A percentile compares a stretch with the other conserved stretches of the same genome.
phyloP scores from a whole-genome alignment of 768 basidiomycete species.

The Suillus subalutaceus region DNA sequence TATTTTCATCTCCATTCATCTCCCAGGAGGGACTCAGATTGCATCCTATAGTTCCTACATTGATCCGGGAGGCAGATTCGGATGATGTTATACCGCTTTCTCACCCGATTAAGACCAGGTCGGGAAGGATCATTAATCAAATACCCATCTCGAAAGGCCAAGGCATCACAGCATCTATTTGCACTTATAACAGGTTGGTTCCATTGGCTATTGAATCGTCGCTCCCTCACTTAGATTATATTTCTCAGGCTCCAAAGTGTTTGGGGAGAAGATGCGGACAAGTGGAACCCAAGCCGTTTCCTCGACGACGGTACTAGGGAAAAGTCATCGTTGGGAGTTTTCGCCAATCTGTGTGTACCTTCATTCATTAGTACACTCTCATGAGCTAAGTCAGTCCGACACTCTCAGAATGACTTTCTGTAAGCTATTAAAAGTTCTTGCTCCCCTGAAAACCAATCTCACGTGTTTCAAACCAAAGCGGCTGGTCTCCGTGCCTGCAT shows the following conservation, averaged over 20 bases:
- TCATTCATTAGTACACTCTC: neutral
- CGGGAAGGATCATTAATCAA: conserved; percentile 22
- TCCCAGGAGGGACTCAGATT: conserved; percentile 32
- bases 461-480: conserved; percentile 4
- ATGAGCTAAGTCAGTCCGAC: neutral
- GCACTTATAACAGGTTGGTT: conserved; percentile 35
- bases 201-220: neutral
- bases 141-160: conserved; percentile 25
- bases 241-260: conserved; percentile 12
- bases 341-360: conserved; percentile 16
- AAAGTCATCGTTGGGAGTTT: conserved; percentile 10
- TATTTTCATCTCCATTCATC: neutral
- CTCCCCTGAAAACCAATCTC: too few relatives aligned
- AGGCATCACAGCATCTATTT: conserved; percentile 17
- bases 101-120: conserved; percentile 28
- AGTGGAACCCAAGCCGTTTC: conserved; percentile 25
- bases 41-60: conserved; percentile 33
- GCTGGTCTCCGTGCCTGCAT: conserved; percentile 16
- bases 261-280: conserved; percentile 26
- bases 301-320: conserved; percentile 11
- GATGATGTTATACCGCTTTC: conserved; percentile 39
- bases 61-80: conserved; percentile 26
- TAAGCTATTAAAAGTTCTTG: neutral
- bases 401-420: conserved; percentile 16
- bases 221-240: neutral